A percentile compares a stretch with the other conserved stretches of the same genome.
phyloP scores from a whole-genome alignment of 1,139 yeast species.

The Kodamaea ohmeri region DNA sequence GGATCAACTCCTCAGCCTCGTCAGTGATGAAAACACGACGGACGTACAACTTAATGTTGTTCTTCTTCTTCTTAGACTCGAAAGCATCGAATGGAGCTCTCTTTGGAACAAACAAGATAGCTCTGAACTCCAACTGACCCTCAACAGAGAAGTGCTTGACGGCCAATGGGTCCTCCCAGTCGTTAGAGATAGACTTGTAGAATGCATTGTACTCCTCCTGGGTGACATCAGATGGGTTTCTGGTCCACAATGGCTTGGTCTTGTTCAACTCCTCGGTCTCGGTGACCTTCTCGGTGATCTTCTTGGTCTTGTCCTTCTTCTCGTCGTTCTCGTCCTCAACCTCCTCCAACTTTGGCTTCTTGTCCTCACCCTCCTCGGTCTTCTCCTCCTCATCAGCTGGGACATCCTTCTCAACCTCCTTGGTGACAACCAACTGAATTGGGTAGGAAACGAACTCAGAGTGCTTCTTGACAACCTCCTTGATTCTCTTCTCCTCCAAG shows the following conservation, averaged over 20 bases:
- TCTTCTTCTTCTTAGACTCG: slow-evolving; percentile 98
- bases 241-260: slow-evolving; percentile 99
- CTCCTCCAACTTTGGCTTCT: slow-evolving; percentile 66
- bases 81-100: slow-evolving; percentile 99
- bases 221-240: slow-evolving; percentile 96
- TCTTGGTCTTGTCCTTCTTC: slow-evolving; percentile 70
- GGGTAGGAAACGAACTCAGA: slow-evolving; percentile 99
- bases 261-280: slow-evolving; percentile 98
- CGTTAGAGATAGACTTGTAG: slow-evolving; percentile 98
- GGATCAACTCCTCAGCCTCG: slow-evolving; percentile 98
- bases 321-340: slow-evolving; percentile 65
- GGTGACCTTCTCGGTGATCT: slow-evolving; percentile 80
- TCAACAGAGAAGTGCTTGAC: slow-evolving; percentile 99
- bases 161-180: slow-evolving; percentile 99
- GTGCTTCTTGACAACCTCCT: slow-evolving; percentile 99
- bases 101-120: slow-evolving; percentile 95
- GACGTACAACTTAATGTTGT: slow-evolving; percentile 97
- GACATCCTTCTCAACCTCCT: slow-evolving; percentile 96
- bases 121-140: slow-evolving; percentile 99
- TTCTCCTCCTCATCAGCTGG: slow-evolving; percentile 68
- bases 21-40: slow-evolving; percentile 99
- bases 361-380: slow-evolving; percentile 54
- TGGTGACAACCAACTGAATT: slow-evolving; percentile 95
- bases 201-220: slow-evolving; percentile 99
- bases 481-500: slow-evolving; percentile 98